Base-by-base conservation (phyloP, 768 basidiomycete species). In the Suillus luteus region DNA sequence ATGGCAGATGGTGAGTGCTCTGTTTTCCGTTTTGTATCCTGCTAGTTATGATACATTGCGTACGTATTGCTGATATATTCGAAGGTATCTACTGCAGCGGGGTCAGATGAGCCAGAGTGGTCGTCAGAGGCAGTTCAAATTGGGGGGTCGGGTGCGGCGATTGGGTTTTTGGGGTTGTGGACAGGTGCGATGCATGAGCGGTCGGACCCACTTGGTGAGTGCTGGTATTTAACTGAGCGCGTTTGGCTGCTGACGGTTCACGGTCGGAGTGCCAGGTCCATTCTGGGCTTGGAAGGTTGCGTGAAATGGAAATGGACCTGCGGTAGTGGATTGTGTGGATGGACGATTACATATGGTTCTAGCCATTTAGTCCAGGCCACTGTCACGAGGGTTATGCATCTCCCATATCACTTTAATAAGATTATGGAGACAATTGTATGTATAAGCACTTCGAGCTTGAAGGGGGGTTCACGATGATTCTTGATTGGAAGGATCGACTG, bases 151-250 rank as follows among this genome's bases (percentile, higher is more conserved):
- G 84, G 84, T 7, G 83, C 83, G n/a, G 80, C 79, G 0, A 69
- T 78, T 24, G 86, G 87, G 10, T 70, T 85, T 2, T 73, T 88
- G 1, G 86, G 85, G 9, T 68, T 81, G 74, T 86, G 85, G 85
- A 86, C 86, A 0, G 83, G 83, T 9, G 81, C 80, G 15, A 69
- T 69, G 19, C 85, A 86, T 65, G 81, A 81, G 64, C 62, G 64
- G 5, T 71, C 70, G 6, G 81, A 81, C 67, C 82, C 81, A 1
- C 66, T 83, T 2, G 84, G 83, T 78, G 65, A 73, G 75, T 67
- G 11, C 37, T 27, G 15, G 14, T 31, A 27, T 14, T 37, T 57
- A 11, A 5, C 15, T 11, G 15, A 3, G 38, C n/a, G 5, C 44
- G 6, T 17, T 59, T 22, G 5, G 1, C 35, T 19, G 43, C 35